Conservation (phyloP, 257 asterid genomes). For the Thymus mandschuricus region DNA sequence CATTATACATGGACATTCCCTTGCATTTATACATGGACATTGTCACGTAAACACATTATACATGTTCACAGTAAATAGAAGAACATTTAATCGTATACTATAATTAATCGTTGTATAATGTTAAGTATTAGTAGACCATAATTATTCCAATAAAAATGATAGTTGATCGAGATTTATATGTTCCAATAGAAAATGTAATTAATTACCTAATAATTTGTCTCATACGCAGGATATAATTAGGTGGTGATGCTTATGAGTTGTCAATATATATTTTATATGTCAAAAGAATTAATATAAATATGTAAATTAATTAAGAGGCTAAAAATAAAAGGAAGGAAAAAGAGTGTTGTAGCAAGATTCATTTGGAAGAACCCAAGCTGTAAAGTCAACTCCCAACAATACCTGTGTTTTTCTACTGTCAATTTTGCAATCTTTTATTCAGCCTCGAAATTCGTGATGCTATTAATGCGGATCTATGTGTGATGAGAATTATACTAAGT, state of each 20-base stretch:
- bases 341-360: conserved; percentile 51
- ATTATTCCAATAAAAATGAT: background rate
- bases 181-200: background rate
- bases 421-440: conserved; percentile 19
- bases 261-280: background rate
- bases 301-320: too few relatives aligned
- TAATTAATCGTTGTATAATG: too few relatives aligned
- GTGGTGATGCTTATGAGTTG: conserved; percentile 26
- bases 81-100: too few relatives aligned
- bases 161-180: background rate
- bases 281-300: background rate
- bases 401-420: conserved; percentile 47
- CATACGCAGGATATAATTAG: background rate
- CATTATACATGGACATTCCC: too few relatives aligned
- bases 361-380: conserved; percentile 48
- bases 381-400: conserved; percentile 82
- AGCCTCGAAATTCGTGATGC: conserved; percentile 50
- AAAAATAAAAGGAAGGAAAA: background rate
- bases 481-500: conserved; percentile 34
- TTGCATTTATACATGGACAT: too few relatives aligned
- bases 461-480: conserved; percentile 52
- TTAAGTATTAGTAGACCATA: background rate
- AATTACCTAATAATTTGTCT: conserved; percentile 22
- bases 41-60: too few relatives aligned
- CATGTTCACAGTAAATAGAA: too few relatives aligned